Percentiles rank a stretch among this genome's conserved stretches.
Conservation (phyloP, 1,139 yeast species). For the Sugiyamaella paludigena region DNA sequence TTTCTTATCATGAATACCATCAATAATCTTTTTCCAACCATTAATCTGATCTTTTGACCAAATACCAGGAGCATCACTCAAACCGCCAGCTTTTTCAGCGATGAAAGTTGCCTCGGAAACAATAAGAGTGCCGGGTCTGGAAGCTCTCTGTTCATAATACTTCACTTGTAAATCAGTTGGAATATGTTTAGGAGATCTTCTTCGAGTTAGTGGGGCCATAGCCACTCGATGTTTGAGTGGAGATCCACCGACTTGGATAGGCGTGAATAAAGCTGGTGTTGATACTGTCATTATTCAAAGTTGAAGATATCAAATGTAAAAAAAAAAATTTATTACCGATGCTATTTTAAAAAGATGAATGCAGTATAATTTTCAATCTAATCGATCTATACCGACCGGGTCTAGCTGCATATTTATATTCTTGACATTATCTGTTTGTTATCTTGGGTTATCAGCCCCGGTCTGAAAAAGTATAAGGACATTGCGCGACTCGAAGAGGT, state of each 20-base stretch:
- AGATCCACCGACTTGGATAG: constrained; percentile 27
- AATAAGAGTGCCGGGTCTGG: constrained; percentile 48
- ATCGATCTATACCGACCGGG: too few relatives aligned
- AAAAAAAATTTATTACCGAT: too few relatives aligned
- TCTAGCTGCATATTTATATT: too few relatives aligned
- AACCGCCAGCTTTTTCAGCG: constrained; percentile 40
- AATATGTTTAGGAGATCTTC: constrained; percentile 30
- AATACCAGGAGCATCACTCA: constrained; percentile 50
- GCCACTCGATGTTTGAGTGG: constrained; percentile 41
- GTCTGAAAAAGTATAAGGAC: too few relatives aligned
- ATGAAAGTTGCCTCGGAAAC: constrained; percentile 45
- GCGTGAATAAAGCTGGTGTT: constrained; percentile 25
- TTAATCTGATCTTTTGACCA: constrained; percentile 47
- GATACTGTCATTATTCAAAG: constrained; percentile 1
- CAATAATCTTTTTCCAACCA: constrained; percentile 51
- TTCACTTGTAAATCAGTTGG: constrained; percentile 48
- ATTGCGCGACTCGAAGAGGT: too few relatives aligned
- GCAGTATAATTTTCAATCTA: too few relatives aligned
- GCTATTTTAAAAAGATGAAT: too few relatives aligned
- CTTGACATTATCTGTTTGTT: too few relatives aligned
- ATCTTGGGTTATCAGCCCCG: too few relatives aligned
- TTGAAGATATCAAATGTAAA: neutral
- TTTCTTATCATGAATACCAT: constrained; percentile 52
- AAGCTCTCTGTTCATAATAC: constrained; percentile 54
- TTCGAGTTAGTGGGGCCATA: constrained; percentile 51